A percentile compares a stretch with the other conserved stretches of the same genome.
phyloP scores from a whole-genome alignment of 768 basidiomycete species.

The Lepiota brunneoincarnata region DNA sequence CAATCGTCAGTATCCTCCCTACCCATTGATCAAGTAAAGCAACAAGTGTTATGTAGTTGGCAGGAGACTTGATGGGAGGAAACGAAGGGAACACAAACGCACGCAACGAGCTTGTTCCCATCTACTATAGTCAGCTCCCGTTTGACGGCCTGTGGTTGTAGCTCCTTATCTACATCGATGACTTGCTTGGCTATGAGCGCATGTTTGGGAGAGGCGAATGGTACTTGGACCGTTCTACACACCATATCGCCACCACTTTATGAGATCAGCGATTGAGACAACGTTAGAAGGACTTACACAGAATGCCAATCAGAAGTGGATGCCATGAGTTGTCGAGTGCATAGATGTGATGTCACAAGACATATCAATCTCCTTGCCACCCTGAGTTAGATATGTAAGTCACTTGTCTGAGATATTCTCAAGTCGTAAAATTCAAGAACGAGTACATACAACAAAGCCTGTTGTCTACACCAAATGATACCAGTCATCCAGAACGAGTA shows the following conservation, averaged over 20 bases:
- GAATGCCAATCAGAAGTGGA: slow-evolving; percentile 23
- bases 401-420: background rate
- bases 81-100: slow-evolving; percentile 27
- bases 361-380: too few relatives aligned
- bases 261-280: too few relatives aligned
- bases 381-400: background rate
- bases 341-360: slow-evolving; percentile 6
- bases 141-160: slow-evolving; percentile 79
- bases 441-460: too few relatives aligned
- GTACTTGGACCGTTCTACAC: slow-evolving; percentile 64
- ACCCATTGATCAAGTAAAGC: too few relatives aligned
- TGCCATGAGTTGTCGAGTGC: background rate
- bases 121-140: slow-evolving; percentile 61
- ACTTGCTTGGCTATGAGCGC: slow-evolving; percentile 79
- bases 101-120: slow-evolving; percentile 74
- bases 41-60: too few relatives aligned
- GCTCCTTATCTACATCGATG: slow-evolving; percentile 84
- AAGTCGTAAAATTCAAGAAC: too few relatives aligned
- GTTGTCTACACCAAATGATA: background rate
- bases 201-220: slow-evolving; percentile 71
- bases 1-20: slow-evolving; percentile 6
- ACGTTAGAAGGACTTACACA: slow-evolving; percentile 15
- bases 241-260: too few relatives aligned
- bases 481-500: slow-evolving; percentile 5
- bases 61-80: background rate